Evolutionary conservation across 305 asterid species (phyloP).

Genomic region (Andrographis paniculata): DNA sequence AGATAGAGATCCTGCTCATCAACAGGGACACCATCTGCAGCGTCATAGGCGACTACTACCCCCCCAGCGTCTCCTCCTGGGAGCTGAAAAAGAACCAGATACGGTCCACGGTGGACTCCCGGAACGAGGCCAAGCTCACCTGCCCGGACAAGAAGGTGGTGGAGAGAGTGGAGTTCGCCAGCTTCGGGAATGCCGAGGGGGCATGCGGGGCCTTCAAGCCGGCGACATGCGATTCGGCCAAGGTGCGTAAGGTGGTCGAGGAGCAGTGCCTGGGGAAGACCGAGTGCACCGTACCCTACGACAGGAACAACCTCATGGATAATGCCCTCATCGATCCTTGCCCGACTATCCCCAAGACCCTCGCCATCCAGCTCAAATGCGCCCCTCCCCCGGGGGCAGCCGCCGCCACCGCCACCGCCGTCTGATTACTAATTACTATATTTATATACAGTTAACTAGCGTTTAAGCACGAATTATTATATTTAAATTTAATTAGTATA

Average conservation of each 20-base stretch:
- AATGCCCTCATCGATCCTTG: constrained; percentile 42
- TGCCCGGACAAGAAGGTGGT: constrained; percentile 45
- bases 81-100: constrained; percentile 38
- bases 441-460: no score
- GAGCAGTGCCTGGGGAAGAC: constrained; percentile 58
- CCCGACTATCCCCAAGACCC: constrained; percentile 35
- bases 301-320: constrained; percentile 29
- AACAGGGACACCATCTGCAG: constrained; percentile 82
- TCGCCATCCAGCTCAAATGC: constrained; percentile 63
- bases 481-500: no score
- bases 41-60: constrained; percentile 40
- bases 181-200: constrained; percentile 57
- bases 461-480: no score
- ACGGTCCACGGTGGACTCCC: constrained; percentile 22
- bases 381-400: constrained; percentile 4
- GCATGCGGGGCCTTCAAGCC: constrained; percentile 46
- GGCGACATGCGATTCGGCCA: constrained; percentile 46
- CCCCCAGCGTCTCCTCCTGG: constrained; percentile 39
- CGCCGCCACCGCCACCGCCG: not conserved
- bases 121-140: constrained; percentile 34
- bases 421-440: not conserved
- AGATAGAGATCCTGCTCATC: constrained; percentile 39
- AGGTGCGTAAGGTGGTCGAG: constrained; percentile 23
- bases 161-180: constrained; percentile 48
- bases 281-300: constrained; percentile 49